phyloP scores from a whole-genome alignment of 139 green algal genomes.

The Chlamydomonas urium region DNA sequence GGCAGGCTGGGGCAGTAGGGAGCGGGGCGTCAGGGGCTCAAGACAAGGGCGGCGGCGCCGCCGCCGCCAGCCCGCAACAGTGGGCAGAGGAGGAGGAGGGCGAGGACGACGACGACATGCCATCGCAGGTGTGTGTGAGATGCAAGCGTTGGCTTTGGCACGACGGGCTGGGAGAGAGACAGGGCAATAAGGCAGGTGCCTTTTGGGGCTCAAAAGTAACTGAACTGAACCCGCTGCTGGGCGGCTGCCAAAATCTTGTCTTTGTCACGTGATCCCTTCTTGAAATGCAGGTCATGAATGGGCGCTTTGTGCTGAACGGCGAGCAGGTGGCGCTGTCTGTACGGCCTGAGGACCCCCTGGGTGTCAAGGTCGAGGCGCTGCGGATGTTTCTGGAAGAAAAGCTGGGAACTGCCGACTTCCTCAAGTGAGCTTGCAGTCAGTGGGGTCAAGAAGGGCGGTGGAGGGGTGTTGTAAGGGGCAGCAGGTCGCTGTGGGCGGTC shows the following conservation, averaged over 20 bases:
- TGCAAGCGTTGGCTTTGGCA: too few relatives aligned
- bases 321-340: slow-evolving; percentile 41
- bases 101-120: slow-evolving; percentile 25
- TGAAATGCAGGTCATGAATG: slow-evolving; percentile 21
- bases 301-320: slow-evolving; percentile 56
- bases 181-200: too few relatives aligned
- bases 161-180: too few relatives aligned
- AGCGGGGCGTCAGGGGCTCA: background rate
- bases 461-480: too few relatives aligned
- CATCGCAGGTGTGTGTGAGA: background rate
- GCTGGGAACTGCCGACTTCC: slow-evolving; percentile 48
- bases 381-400: slow-evolving; percentile 46
- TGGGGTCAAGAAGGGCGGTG: too few relatives aligned
- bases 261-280: too few relatives aligned
- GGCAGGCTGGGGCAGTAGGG: background rate
- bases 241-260: too few relatives aligned
- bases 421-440: too few relatives aligned
- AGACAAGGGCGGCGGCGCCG: background rate
- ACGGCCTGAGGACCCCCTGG: slow-evolving; percentile 25
- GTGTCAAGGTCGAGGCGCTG: slow-evolving; percentile 47
- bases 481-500: too few relatives aligned
- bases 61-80: background rate
- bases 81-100: slow-evolving; percentile 24
- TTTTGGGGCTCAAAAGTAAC: too few relatives aligned
- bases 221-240: too few relatives aligned